phyloP scores from a whole-genome alignment of 2,329 filamentous ascomycete species.

The Tolypocladium tropicale region DNA sequence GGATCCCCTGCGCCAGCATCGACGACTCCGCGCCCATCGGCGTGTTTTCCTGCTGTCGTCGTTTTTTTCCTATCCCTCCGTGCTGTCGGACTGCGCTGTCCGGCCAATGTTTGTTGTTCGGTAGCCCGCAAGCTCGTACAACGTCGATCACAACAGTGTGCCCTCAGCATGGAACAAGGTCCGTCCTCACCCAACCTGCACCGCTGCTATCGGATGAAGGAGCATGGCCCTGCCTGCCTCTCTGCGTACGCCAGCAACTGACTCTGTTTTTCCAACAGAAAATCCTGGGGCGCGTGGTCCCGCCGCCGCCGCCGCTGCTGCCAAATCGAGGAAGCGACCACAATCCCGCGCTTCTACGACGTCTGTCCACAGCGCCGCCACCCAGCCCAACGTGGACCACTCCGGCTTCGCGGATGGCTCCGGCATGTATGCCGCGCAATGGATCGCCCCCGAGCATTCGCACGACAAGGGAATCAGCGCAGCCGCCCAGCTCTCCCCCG shows the following conservation, averaged over 20 bases:
- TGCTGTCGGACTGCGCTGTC: slow-evolving; percentile 5
- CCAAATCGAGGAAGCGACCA: slow-evolving; percentile 38
- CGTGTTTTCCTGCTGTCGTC: not conserved
- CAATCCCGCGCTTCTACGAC: slow-evolving; percentile 46
- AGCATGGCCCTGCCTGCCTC: not conserved
- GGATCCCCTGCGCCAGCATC: slow-evolving; percentile 3
- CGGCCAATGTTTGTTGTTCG: slow-evolving; percentile 30
- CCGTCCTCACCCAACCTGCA: slow-evolving; percentile 12
- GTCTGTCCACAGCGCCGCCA: slow-evolving; percentile 43
- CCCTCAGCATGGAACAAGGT: slow-evolving; percentile 26
- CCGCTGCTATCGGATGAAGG: not conserved
- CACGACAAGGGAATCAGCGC: slow-evolving; percentile 33
- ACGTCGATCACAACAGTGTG: slow-evolving; percentile 17
- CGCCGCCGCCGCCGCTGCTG: slow-evolving; percentile 9
- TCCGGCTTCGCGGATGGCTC: slow-evolving; percentile 30
- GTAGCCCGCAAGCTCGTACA: slow-evolving; percentile 18
- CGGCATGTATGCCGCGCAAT: slow-evolving; percentile 38
- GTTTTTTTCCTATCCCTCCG: slow-evolving; percentile 5
- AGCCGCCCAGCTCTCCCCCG: slow-evolving; percentile 39
- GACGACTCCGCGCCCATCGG: slow-evolving; percentile 4
- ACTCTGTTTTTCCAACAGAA: slow-evolving; percentile 9
- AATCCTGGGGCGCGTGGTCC: slow-evolving; percentile 16
- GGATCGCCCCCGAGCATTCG: slow-evolving; percentile 34
- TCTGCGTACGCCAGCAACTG: not conserved
- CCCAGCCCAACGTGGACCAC: slow-evolving; percentile 41